Conservation (phyloP, 225 moss, liverwort and hornwort species). For the Climacium dendroides region DNA sequence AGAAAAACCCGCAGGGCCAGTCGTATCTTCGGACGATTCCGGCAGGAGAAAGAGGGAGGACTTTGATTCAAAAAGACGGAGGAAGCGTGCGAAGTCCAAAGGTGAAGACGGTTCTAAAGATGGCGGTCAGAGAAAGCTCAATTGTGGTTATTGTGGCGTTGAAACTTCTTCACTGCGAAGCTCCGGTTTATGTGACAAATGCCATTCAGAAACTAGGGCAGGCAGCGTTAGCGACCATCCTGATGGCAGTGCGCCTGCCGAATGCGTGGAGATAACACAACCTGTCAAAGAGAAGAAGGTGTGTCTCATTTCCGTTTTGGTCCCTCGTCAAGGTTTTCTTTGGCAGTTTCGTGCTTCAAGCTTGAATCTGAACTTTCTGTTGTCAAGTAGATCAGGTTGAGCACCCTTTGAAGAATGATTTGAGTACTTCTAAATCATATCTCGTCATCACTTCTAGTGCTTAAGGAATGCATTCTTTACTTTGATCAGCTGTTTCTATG, state of each 20-base stretch:
- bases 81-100: slow-evolving; percentile 49
- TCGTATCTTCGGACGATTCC: slow-evolving; percentile 21
- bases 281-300: slow-evolving; percentile 27
- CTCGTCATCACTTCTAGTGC: not conserved
- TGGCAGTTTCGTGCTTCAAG: not conserved
- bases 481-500: not conserved
- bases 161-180: slow-evolving; percentile 13
- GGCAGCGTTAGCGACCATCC: slow-evolving; percentile 16
- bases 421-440: not conserved
- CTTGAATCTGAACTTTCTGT: not conserved
- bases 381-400: not conserved
- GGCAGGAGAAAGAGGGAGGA: slow-evolving; percentile 68
- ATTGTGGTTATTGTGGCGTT: slow-evolving; percentile 51
- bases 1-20: slow-evolving; percentile 22
- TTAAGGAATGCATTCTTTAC: not conserved
- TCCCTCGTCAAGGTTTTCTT: not conserved
- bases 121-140: slow-evolving; percentile 17
- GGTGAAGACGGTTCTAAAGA: slow-evolving; percentile 25
- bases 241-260: slow-evolving; percentile 5
- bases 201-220: slow-evolving; percentile 34
- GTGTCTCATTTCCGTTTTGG: not conserved
- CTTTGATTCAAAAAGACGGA: slow-evolving; percentile 17
- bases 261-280: slow-evolving; percentile 11
- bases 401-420: not conserved
- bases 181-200: slow-evolving; percentile 45